phyloP scores from a whole-genome alignment of 495 filamentous ascomycete species.

The Hypoxylon intermedium region DNA sequence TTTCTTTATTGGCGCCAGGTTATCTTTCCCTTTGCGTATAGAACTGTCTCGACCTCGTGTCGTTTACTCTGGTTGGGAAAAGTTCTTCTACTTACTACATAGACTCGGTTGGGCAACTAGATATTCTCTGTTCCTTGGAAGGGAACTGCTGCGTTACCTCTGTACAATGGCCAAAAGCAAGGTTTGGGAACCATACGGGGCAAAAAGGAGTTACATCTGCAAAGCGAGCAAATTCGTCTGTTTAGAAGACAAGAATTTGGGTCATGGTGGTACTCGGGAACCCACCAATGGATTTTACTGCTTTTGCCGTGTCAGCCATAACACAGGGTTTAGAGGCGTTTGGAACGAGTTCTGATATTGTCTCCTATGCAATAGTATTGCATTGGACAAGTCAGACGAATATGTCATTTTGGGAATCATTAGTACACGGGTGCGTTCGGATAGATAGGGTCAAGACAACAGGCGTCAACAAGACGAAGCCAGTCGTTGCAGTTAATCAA shows the following conservation, averaged over 20 bases:
- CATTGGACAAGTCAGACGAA: slow-evolving; percentile 9
- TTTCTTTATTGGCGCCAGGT: slow-evolving; percentile 35
- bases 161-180: slow-evolving; percentile 34
- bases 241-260: slow-evolving; percentile 14
- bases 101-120: slow-evolving; percentile 45
- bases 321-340: slow-evolving; percentile 17
- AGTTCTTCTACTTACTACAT: slow-evolving; percentile 35
- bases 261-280: slow-evolving; percentile 17
- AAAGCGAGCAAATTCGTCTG: slow-evolving; percentile 19
- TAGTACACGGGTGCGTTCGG: slow-evolving; percentile 12
- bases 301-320: slow-evolving; percentile 9
- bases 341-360: not conserved
- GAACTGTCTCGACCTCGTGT: slow-evolving; percentile 22
- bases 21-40: slow-evolving; percentile 12
- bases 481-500: slow-evolving; percentile 27
- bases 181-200: slow-evolving; percentile 27
- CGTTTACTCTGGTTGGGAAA: slow-evolving; percentile 32
- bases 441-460: slow-evolving; percentile 20
- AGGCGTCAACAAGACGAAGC: slow-evolving; percentile 29
- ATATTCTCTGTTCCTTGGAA: slow-evolving; percentile 25
- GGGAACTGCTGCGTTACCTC: slow-evolving; percentile 34
- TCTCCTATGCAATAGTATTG: slow-evolving; percentile 7
- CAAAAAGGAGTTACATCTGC: slow-evolving; percentile 18
- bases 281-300: slow-evolving; percentile 5
- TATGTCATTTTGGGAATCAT: slow-evolving; percentile 10